These are phyloP conservation scores for Agaricales sp. DNA, from an alignment of 1,284 basidiomycete genomes.

Conservation along the genomic window DNA sequence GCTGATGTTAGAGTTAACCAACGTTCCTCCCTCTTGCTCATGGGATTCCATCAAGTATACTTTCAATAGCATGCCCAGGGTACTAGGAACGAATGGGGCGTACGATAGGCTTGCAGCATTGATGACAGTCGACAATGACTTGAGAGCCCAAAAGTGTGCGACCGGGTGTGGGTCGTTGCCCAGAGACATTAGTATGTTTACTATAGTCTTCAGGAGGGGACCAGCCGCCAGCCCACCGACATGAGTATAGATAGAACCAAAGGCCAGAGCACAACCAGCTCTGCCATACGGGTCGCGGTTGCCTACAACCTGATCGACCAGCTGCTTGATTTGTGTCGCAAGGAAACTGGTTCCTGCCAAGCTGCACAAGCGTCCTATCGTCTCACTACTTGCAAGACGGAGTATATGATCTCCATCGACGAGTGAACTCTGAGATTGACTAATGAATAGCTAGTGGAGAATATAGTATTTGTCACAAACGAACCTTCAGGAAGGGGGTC, in stretches of 20 bases:
- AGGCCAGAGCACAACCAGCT: constrained; percentile 89
- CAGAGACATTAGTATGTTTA: constrained; percentile 93
- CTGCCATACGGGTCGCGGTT: constrained; percentile 91
- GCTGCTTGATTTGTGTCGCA: constrained; percentile 80
- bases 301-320: constrained; percentile 94
- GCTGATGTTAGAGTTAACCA: constrained; percentile 77
- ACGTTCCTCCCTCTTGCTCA: constrained; percentile 87
- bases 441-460: constrained; percentile 9
- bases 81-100: constrained; percentile 80
- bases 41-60: constrained; percentile 89
- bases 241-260: constrained; percentile 88
- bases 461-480: constrained; percentile 9
- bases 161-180: constrained; percentile 94
- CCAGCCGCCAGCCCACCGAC: constrained; percentile 93
- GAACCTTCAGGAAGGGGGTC: constrained; percentile 70
- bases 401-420: constrained; percentile 75
- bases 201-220: constrained; percentile 90
- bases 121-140: constrained; percentile 80
- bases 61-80: constrained; percentile 86
- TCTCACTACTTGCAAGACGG: constrained; percentile 79
- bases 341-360: constrained; percentile 82
- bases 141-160: constrained; percentile 90
- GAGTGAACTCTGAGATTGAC: constrained; percentile 58
- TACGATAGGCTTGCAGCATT: constrained; percentile 91
- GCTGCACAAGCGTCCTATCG: constrained; percentile 81